Conservation (phyloP, 768 basidiomycete genomes). For the Postia placenta region DNA sequence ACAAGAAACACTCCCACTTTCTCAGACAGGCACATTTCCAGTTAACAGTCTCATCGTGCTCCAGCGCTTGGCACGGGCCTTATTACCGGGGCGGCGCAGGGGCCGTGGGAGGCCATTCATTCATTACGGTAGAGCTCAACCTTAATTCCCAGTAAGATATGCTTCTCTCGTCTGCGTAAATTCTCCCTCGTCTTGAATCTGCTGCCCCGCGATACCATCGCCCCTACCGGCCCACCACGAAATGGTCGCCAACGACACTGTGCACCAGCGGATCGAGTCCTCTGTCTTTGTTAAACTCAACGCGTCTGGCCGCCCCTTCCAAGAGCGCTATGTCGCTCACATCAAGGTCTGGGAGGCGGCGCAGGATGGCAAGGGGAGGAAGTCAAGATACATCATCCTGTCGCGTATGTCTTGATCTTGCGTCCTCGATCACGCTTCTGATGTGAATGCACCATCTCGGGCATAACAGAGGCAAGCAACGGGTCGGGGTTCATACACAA, state of each 20-base stretch:
- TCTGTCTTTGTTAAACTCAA: conserved; percentile 5
- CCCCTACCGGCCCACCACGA: not conserved
- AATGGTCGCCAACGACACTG: not conserved
- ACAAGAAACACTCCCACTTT: no score
- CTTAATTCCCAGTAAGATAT: not conserved
- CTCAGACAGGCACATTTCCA: no score
- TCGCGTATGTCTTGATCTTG: conserved; percentile 62
- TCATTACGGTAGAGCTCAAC: not conserved
- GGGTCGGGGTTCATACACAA: conserved; percentile 86
- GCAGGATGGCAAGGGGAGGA: conserved; percentile 60
- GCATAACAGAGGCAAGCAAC: conserved; percentile 46
- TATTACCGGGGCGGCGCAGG: not conserved
- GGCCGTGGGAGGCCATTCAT: conserved; percentile 3
- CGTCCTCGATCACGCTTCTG: not conserved
- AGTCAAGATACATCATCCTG: conserved; percentile 87
- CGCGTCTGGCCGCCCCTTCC: conserved; percentile 1
- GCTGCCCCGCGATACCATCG: not conserved
- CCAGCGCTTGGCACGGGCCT: not conserved
- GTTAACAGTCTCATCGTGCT: no score
- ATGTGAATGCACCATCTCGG: not conserved
- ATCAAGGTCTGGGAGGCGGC: conserved; percentile 88
- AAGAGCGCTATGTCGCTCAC: conserved; percentile 79
- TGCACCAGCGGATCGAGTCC: conserved; percentile 1
- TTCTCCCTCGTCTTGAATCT: not conserved
- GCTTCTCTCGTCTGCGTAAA: not conserved